Evolutionary conservation across 1,284 basidiomycete genomes (phyloP), one percentile per base, ranked within the genome.

Genomic region (Moesziomyces sp.): DNA sequence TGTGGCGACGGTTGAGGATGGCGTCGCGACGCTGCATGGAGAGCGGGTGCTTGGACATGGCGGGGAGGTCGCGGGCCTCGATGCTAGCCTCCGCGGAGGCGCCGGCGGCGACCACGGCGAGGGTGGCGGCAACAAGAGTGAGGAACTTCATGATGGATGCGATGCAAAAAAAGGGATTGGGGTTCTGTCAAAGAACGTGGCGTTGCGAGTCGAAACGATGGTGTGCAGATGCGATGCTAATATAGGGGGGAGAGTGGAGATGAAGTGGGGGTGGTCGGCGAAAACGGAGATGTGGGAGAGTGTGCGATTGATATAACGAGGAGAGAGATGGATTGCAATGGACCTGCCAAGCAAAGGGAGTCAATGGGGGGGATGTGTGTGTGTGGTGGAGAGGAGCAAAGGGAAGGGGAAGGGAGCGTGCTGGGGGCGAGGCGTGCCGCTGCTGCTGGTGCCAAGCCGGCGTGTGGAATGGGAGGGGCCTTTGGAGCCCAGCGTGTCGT

Each of bases 131-230:
- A 57, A 72, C 46, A 23, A 76, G 38, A 26, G 58, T 30, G 48
- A 71, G 64, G 58, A 76, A 69, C 69, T 76, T 76, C 69, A 76
- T 76, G 56, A 30, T 30, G 30, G 30, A 30, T 26, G 24, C 24
- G 24, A 26, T 26, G 24, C 24, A 26, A 26, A 26, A 26, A 26
- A 3, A 26, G 6, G 3, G 3, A 26, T 38, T 18, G 3, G 9
- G 38, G 43, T 43, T 52, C 38, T 43, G 33, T 23, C 35, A 24
- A n/a, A 26, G 43, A 18, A 38, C 33, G 14, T 35, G 46, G 24
- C 23, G 38, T 28, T 35, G 19, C 16, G 52, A 23, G 42, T 19
- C 5, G 4, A 44, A 23, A 44, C 18, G n/a, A 23, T n/a, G 21
- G 42, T 44, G 42, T n/a, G 42, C 9, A 44, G 21, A 44, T 14